phyloP scores from a whole-genome alignment of 805 yeast genomes.

The Geotrichum ghanense region DNA sequence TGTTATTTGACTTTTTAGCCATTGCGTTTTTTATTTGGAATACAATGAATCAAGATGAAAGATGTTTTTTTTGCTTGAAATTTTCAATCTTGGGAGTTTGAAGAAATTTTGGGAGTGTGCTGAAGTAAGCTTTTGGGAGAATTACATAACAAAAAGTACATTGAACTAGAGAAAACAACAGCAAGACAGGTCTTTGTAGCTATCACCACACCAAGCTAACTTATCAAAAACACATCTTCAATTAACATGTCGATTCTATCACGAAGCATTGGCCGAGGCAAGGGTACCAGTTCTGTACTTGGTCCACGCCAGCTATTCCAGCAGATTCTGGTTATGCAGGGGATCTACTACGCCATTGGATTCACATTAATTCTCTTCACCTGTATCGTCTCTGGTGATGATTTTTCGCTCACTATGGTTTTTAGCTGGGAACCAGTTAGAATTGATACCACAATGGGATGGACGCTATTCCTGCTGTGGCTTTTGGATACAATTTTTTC shows the following conservation, averaged over 20 bases:
- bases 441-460: constrained; percentile 68
- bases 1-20: constrained; percentile 5
- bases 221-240: too few relatives aligned
- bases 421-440: constrained; percentile 73
- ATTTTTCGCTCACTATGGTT: constrained; percentile 55
- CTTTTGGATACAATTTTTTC: constrained; percentile 70
- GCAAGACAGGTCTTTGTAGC: too few relatives aligned
- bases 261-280: neutral
- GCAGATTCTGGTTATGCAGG: constrained; percentile 71
- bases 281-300: constrained; percentile 12
- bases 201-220: too few relatives aligned
- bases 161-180: too few relatives aligned
- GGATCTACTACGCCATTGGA: constrained; percentile 70
- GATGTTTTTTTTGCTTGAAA: too few relatives aligned
- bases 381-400: constrained; percentile 59
- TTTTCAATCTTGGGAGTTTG: neutral
- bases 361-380: constrained; percentile 50
- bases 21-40: neutral
- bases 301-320: constrained; percentile 49
- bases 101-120: neutral
- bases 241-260: neutral
- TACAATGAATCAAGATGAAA: neutral
- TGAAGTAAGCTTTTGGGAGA: neutral
- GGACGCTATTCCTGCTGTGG: constrained; percentile 69
- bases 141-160: neutral